A percentile compares a stretch with the other conserved stretches of the same genome.
Evolutionary conservation across 345 rosid genomes (phyloP).

Genomic region (Camelina hispida): DNA sequence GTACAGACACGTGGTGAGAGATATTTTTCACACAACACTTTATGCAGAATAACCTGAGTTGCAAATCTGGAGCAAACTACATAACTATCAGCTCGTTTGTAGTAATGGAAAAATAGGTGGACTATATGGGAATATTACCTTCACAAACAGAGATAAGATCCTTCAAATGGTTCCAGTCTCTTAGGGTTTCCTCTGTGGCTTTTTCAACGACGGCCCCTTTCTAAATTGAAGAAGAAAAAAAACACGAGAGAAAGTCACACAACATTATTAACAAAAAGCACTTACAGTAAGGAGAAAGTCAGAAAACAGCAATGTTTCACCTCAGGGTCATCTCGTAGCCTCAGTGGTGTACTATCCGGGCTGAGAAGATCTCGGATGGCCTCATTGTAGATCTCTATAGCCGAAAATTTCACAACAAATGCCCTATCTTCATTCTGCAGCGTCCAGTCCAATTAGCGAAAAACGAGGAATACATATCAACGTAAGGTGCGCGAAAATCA

Average conservation of each 20-base stretch:
- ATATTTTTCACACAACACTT: not conserved
- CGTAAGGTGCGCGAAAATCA: not conserved
- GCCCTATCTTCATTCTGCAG: conserved; percentile 93
- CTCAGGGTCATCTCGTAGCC: conserved; percentile 96
- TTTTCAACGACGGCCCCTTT: conserved; percentile 91
- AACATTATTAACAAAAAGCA: conserved; percentile 15
- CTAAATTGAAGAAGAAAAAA: conserved; percentile 50
- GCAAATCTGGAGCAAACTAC: conserved; percentile 19
- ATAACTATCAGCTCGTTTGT: conserved; percentile 12
- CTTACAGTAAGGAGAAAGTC: not conserved
- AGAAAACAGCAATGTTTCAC: conserved; percentile 49
- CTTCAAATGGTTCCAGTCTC: conserved; percentile 86
- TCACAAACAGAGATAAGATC: conserved; percentile 90
- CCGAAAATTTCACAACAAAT: conserved; percentile 89
- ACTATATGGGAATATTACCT: conserved; percentile 57
- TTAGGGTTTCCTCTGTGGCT: conserved; percentile 73
- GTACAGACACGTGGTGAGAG: conserved; percentile 28
- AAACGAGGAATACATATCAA: conserved; percentile 27
- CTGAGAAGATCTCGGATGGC: conserved; percentile 87
- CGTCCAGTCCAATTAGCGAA: conserved; percentile 23
- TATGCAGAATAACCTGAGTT: conserved; percentile 2
- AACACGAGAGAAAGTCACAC: conserved; percentile 20
- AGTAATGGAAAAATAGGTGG: conserved; percentile 9
- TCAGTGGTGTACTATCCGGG: conserved; percentile 70
- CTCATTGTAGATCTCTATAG: conserved; percentile 98